These are phyloP conservation scores for Saksenaea vasiformis DNA, from an alignment of 371 early-diverging fungal species.

Conservation along the genomic window DNA sequence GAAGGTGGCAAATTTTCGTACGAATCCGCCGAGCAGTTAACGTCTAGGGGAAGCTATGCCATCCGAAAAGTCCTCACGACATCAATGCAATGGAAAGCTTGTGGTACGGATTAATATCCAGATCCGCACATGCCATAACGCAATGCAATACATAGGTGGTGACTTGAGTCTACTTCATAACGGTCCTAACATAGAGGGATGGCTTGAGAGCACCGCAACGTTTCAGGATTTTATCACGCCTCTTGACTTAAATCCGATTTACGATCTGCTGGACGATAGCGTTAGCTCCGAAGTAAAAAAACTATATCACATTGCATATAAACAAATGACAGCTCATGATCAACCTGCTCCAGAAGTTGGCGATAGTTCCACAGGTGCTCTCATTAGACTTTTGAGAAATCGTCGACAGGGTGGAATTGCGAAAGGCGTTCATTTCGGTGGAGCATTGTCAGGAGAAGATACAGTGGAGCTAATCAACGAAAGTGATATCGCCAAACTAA, in stretches of 20 bases:
- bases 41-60: not conserved
- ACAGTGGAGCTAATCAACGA: not conserved
- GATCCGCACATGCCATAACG: not conserved
- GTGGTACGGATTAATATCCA: not conserved
- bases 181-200: not conserved
- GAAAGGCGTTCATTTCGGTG: not conserved
- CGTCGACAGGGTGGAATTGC: not conserved
- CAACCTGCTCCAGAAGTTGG: too few relatives aligned
- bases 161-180: not conserved
- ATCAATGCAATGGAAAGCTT: not conserved
- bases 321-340: not conserved
- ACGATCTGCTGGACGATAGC: not conserved
- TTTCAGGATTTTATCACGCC: not conserved
- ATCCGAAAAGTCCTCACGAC: not conserved
- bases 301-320: not conserved
- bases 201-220: not conserved
- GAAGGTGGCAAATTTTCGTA: not conserved
- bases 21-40: not conserved
- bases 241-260: not conserved
- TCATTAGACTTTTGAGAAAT: not conserved
- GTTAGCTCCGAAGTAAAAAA: not conserved
- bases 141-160: not conserved
- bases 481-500: not conserved
- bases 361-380: not conserved
- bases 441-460: not conserved